phyloP scores from a whole-genome alignment of 768 basidiomycete species.

The Gelatoporia subvermispora region DNA sequence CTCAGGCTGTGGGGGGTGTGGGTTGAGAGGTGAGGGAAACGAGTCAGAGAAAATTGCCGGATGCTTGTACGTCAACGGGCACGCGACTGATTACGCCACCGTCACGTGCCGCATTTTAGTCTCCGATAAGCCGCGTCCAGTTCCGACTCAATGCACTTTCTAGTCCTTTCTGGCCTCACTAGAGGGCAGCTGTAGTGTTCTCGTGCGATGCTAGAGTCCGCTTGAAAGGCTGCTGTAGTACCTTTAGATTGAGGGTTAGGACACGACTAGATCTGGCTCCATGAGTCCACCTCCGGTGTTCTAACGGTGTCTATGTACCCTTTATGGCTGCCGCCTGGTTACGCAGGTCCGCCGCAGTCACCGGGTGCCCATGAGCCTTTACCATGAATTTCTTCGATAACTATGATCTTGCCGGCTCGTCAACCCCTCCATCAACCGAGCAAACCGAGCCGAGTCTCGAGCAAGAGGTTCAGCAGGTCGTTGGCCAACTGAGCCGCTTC shows the following conservation, averaged over 20 bases:
- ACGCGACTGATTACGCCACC: constrained; percentile 8
- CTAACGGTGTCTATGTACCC: too few species aligned
- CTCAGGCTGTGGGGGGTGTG: constrained; percentile 13
- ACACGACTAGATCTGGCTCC: constrained; percentile 14
- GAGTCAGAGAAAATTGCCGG: constrained; percentile 10
- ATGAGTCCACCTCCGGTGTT: too few species aligned
- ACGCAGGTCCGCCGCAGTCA: too few species aligned
- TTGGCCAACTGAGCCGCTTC: constrained; percentile 79
- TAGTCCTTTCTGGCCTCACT: background rate
- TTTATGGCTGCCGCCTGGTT: too few species aligned
- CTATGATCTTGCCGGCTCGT: constrained; percentile 50
- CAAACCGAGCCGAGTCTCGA: constrained; percentile 58
- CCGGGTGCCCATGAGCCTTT: too few species aligned
- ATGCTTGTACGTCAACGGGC: constrained; percentile 7
- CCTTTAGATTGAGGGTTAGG: constrained; percentile 22
- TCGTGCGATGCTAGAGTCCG: too few species aligned
- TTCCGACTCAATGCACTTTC: background rate
- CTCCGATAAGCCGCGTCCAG: constrained; percentile 1
- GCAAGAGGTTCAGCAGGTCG: constrained; percentile 85
- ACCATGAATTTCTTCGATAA: constrained; percentile 74
- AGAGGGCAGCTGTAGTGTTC: too few species aligned
- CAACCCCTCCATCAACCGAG: constrained; percentile 40
- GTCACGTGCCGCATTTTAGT: constrained; percentile 4
- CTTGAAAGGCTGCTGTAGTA: too few species aligned
- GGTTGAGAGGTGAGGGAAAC: background rate